Conservation (phyloP, 1,284 basidiomycete species). For the Marasmius tenuissimus region DNA sequence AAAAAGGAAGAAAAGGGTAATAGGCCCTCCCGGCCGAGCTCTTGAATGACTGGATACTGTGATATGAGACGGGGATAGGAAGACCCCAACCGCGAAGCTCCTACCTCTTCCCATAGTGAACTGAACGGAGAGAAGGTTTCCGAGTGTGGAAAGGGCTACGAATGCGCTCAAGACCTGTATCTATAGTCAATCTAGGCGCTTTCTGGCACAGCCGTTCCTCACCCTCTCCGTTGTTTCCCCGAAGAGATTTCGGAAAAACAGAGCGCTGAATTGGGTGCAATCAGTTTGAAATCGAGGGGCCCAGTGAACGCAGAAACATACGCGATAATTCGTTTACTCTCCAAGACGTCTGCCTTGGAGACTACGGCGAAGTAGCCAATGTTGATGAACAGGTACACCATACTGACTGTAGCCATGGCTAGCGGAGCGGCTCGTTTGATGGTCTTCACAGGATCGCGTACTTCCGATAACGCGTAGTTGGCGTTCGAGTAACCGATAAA, state of each 20-base stretch:
- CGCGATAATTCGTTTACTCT: constrained; percentile 63
- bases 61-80: not conserved
- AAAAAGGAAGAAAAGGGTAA: constrained; percentile 62
- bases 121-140: constrained; percentile 59
- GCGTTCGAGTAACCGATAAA: constrained; percentile 70
- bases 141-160: constrained; percentile 62
- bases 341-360: constrained; percentile 61
- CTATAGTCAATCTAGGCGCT: not conserved
- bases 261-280: constrained; percentile 36
- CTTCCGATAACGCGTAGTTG: constrained; percentile 70
- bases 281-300: not conserved
- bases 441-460: constrained; percentile 63
- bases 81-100: not conserved
- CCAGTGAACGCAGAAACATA: constrained; percentile 27
- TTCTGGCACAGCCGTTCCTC: constrained; percentile 10
- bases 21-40: constrained; percentile 66
- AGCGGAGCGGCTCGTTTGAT: constrained; percentile 67
- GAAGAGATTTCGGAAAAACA: constrained; percentile 70
- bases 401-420: constrained; percentile 53
- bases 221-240: constrained; percentile 59
- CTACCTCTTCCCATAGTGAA: constrained; percentile 32
- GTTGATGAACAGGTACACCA: constrained; percentile 62
- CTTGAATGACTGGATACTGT: constrained; percentile 56
- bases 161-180: constrained; percentile 55
- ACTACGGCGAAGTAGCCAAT: constrained; percentile 73